Conservation (phyloP, 2,329 filamentous ascomycete genomes). For the Pyricularia sp. region DNA sequence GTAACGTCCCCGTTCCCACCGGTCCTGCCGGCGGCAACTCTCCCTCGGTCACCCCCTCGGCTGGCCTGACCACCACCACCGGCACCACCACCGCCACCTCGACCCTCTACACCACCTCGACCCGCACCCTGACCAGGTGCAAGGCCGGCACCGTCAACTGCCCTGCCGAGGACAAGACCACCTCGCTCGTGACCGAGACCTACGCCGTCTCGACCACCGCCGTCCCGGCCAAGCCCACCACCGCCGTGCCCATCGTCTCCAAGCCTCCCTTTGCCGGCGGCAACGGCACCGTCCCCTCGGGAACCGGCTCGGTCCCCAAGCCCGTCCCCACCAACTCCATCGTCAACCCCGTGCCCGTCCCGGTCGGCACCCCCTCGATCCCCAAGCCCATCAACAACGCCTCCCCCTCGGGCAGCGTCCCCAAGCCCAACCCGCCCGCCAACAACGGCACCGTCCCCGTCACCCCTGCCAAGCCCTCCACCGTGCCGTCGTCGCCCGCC, state of each 20-base stretch:
- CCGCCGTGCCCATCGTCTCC: background rate
- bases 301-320: background rate
- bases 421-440: background rate
- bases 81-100: background rate
- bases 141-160: background rate
- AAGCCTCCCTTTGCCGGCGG: background rate
- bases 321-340: background rate
- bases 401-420: background rate
- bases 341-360: background rate
- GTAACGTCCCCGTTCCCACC: background rate
- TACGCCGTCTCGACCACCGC: constrained; percentile 3
- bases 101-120: constrained; percentile 5
- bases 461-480: background rate
- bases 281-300: background rate
- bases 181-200: constrained; percentile 1
- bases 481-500: background rate
- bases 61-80: background rate
- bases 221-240: background rate
- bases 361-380: background rate
- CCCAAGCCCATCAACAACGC: background rate
- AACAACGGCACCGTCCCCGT: background rate
- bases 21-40: background rate
- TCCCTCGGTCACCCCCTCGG: background rate
- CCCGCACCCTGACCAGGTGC: constrained; percentile 2
- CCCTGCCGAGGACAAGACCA: background rate